Percentiles rank a stretch among this genome's conserved stretches.
These are phyloP conservation scores for Naganishia kalamii DNA, from an alignment of 768 basidiomycete genomes.

Conservation along the genomic window DNA sequence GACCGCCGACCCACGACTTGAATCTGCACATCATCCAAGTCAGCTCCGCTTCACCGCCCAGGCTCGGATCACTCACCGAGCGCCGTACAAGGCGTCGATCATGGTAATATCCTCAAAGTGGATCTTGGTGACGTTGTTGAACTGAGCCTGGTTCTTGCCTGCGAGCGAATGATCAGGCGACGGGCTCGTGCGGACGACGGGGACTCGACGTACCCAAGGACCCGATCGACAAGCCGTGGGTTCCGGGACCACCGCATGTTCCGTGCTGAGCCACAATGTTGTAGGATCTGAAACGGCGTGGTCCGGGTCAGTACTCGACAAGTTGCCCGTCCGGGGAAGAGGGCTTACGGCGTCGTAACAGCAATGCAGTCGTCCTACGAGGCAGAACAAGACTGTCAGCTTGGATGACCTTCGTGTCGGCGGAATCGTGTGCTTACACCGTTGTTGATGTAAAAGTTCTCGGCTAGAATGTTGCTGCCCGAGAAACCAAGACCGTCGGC, in stretches of 20 bases:
- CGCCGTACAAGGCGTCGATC: constrained; percentile 53
- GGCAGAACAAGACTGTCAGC: neutral
- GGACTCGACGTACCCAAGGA: constrained; percentile 46
- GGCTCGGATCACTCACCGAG: constrained; percentile 30
- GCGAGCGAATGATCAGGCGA: neutral
- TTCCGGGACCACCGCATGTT: constrained; percentile 51
- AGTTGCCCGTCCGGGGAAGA: neutral
- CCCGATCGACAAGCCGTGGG: constrained; percentile 53
- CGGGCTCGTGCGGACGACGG: neutral
- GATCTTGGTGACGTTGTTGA: constrained; percentile 50
- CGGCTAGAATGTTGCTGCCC: constrained; percentile 30
- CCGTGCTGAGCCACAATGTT: constrained; percentile 51
- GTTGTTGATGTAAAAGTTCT: constrained; percentile 49
- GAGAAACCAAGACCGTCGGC: constrained; percentile 31
- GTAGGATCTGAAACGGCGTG: constrained; percentile 48
- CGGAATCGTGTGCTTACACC: too few species aligned
- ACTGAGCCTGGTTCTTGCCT: constrained; percentile 44
- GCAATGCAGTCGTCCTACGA: constrained; percentile 51
- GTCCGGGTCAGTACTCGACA: neutral
- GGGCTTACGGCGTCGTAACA: constrained; percentile 33
- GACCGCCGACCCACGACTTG: constrained; percentile 54
- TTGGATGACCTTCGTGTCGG: too few species aligned
- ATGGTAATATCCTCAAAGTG: constrained; percentile 55
- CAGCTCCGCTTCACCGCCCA: too few species aligned
- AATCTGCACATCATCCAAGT: too few species aligned